A percentile compares a stretch with the other conserved stretches of the same genome.
phyloP scores from a whole-genome alignment of 345 rosid genomes.

The Ceriops decandra region DNA sequence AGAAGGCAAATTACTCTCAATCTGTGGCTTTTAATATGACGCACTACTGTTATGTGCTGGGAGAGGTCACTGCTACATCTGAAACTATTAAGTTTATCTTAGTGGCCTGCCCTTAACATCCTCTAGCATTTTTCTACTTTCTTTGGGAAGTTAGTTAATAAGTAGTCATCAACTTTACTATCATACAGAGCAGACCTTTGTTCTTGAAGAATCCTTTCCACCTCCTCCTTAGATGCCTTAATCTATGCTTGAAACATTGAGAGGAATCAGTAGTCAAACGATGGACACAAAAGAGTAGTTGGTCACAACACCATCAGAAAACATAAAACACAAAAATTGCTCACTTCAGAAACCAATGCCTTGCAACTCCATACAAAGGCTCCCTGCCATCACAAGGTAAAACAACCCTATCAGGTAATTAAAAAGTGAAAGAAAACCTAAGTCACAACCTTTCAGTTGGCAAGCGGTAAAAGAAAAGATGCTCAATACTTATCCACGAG shows the following conservation, averaged over 20 bases:
- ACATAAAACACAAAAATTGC: constrained; percentile 1
- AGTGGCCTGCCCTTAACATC: too few relatives aligned
- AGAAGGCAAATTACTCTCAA: not conserved
- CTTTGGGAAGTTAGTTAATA: too few relatives aligned
- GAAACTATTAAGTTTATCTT: too few relatives aligned
- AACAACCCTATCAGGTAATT: constrained; percentile 16
- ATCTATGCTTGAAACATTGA: constrained; percentile 41
- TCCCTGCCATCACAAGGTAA: constrained; percentile 46
- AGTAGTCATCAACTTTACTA: not conserved
- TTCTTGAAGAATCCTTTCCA: constrained; percentile 68
- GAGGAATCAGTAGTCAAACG: not conserved
- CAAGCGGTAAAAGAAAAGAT: not conserved
- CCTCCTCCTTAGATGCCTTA: constrained; percentile 68
- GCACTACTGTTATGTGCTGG: not conserved
- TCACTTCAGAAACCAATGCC: constrained; percentile 87
- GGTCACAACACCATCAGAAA: not conserved
- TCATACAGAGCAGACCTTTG: constrained; percentile 49
- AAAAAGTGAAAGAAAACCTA: constrained; percentile 4
- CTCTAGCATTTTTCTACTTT: too few relatives aligned
- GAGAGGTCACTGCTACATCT: too few relatives aligned
- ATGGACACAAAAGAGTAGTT: not conserved
- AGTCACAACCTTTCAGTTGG: constrained; percentile 1
- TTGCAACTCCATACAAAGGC: constrained; percentile 93
- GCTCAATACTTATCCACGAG: not conserved
- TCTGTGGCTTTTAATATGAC: not conserved